Base-by-base conservation (phyloP, 2,329 filamentous ascomycete species). In the Dactylellina leptospora region DNA sequence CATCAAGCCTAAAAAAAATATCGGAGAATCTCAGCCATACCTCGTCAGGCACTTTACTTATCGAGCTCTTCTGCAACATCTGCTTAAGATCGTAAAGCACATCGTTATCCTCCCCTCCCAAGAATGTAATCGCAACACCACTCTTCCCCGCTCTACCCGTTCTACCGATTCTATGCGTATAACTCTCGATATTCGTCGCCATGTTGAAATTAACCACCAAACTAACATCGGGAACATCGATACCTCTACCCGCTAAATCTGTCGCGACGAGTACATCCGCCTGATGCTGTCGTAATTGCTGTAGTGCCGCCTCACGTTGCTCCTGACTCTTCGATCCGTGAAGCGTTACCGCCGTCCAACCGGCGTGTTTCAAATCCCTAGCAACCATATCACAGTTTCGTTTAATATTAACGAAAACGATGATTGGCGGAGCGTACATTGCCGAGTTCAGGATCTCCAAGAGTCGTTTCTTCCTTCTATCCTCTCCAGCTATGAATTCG, bases 401-500 rank as follows among this genome's bases (percentile, higher is more conserved):
- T 82, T 97, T 97, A 87, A 97, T 97, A 81, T 99, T 99, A 86
- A 99, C 95, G 80, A 99, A 99, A 74, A 99, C 93, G 77, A 99
- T 99, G 80, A 99, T 96, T 13, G 95, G 95, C 6, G 93, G 87
- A 5, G 86, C 84, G 81, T 93, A 97, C 75, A 92, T 89, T 75
- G 88, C 84, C 0, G 90, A 92, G 50, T 85, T 83, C 38, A 99
- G 87, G 72, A 99, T 95, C 77, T 97, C 92, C 76, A 88, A 86
- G n/a, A 99, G 87, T 1, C 95, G 90, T 82, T 96, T 96, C 87
- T 99, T 97, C 78, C 92, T 88, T 80, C 93, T 95, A 80, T 99
- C 95, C 83, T 99, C 95, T 76, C 93, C 91, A 0, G 88, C 80
- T 16, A 97, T 83, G 78, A 96, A 91, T 80, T 99, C 95, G 73